These are phyloP conservation scores for Eremothecium coryli DNA, from an alignment of 1,139 yeast species.

Conservation along the genomic window DNA sequence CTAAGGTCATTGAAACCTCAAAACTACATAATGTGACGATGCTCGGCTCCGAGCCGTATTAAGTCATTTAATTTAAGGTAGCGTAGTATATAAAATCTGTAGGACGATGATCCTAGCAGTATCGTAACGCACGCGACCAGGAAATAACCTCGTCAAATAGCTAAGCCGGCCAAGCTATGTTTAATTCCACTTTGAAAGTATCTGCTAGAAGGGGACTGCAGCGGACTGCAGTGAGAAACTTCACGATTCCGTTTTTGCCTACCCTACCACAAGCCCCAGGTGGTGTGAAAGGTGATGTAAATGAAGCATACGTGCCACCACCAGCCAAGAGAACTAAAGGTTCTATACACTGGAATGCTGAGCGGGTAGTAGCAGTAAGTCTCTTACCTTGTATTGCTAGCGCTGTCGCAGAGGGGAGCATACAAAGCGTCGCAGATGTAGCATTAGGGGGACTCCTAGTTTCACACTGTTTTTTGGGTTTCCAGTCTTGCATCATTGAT, in stretches of 20 bases:
- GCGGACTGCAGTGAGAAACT: constrained; percentile 26
- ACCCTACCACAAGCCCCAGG: constrained; percentile 71
- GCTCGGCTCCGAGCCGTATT: too few relatives aligned
- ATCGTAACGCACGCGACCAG: too few relatives aligned
- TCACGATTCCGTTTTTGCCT: constrained; percentile 37
- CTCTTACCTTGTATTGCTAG: constrained; percentile 56
- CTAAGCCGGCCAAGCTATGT: too few relatives aligned
- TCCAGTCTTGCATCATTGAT: constrained; percentile 71
- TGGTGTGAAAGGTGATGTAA: constrained; percentile 61
- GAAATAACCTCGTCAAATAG: too few relatives aligned
- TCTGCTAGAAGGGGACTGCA: constrained; percentile 23
- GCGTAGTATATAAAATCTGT: too few relatives aligned
- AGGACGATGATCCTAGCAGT: too few relatives aligned
- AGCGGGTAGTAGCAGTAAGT: constrained; percentile 48
- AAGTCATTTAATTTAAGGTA: too few relatives aligned
- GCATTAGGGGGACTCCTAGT: constrained; percentile 46
- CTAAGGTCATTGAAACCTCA: too few relatives aligned
- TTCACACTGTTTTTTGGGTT: constrained; percentile 61
- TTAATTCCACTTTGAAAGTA: constrained; percentile 7
- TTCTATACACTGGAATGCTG: constrained; percentile 65
- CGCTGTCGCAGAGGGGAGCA: constrained; percentile 51
- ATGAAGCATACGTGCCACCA: constrained; percentile 63
- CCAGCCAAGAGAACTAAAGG: constrained; percentile 48
- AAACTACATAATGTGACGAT: too few relatives aligned
- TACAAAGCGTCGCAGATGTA: constrained; percentile 47